phyloP scores from a whole-genome alignment of 148 eudicot species.

The Rhododendron mucronatum region DNA sequence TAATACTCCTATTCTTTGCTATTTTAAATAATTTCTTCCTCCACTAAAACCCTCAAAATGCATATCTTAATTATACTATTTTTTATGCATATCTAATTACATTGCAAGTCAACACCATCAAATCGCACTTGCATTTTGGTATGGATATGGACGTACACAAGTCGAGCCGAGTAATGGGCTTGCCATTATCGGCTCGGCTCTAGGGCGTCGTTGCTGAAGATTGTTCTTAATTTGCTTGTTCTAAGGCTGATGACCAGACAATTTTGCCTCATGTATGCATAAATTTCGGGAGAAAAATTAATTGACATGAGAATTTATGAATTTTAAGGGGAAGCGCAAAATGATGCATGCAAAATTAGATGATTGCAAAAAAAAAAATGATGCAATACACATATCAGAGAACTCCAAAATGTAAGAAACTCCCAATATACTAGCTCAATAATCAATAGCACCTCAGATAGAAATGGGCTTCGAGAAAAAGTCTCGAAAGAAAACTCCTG shows the following conservation, averaged over 20 bases:
- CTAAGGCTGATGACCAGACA: background rate
- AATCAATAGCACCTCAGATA: background rate
- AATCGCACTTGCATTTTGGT: background rate
- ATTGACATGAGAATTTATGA: background rate
- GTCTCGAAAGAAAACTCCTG: background rate
- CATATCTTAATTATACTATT: background rate
- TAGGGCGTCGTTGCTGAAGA: background rate
- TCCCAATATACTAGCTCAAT: background rate
- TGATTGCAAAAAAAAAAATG: background rate
- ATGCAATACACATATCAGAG: background rate
- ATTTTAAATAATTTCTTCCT: background rate
- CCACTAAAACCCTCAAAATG: background rate
- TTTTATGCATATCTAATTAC: no score
- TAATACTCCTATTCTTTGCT: background rate
- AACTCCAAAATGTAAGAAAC: background rate
- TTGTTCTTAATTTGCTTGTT: background rate
- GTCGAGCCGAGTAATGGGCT: background rate
- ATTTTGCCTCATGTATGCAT: no score
- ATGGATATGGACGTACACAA: background rate
- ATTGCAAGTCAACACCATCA: background rate
- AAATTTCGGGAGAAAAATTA: background rate
- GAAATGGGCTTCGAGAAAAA: background rate
- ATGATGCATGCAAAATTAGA: background rate
- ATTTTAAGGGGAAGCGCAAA: background rate
- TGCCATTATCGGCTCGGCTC: no score